These are phyloP conservation scores for Gracilaria gracilis DNA, from an alignment of 23 red algal genomes.

Conservation along the genomic window DNA sequence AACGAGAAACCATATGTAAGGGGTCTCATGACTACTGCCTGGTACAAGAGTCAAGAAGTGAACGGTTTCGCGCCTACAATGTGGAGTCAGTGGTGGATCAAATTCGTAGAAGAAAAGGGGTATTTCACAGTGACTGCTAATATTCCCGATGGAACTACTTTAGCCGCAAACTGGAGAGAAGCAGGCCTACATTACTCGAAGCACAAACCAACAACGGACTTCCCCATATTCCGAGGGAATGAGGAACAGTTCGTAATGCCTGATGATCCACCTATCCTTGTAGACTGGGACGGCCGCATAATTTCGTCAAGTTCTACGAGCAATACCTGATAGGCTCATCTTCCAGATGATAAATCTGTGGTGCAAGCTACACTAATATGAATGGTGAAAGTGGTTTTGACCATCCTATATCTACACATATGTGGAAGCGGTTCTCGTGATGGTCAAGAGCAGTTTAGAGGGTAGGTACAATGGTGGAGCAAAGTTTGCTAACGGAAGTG, in stretches of 20 bases:
- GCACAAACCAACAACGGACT: slow-evolving; percentile 46
- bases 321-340: neutral
- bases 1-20: slow-evolving; percentile 71
- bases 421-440: neutral
- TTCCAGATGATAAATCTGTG: neutral
- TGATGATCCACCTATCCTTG: slow-evolving; percentile 39
- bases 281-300: slow-evolving; percentile 74
- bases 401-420: neutral
- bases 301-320: slow-evolving; percentile 10
- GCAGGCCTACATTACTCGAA: slow-evolving; percentile 69
- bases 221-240: slow-evolving; percentile 60
- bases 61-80: slow-evolving; percentile 60
- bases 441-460: neutral
- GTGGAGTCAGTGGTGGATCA: slow-evolving; percentile 86
- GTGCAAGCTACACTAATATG: neutral
- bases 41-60: slow-evolving; percentile 82
- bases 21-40: slow-evolving; percentile 64
- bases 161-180: slow-evolving; percentile 79
- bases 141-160: slow-evolving; percentile 67
- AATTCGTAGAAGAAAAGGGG: slow-evolving; percentile 65
- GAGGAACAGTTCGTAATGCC: slow-evolving; percentile 73
- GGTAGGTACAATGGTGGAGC: neutral
- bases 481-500: neutral
- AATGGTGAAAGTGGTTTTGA: neutral
- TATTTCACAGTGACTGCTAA: slow-evolving; percentile 75